Base-by-base conservation (phyloP, 2,329 filamentous ascomycete genomes). In the Alternaria sp. region DNA sequence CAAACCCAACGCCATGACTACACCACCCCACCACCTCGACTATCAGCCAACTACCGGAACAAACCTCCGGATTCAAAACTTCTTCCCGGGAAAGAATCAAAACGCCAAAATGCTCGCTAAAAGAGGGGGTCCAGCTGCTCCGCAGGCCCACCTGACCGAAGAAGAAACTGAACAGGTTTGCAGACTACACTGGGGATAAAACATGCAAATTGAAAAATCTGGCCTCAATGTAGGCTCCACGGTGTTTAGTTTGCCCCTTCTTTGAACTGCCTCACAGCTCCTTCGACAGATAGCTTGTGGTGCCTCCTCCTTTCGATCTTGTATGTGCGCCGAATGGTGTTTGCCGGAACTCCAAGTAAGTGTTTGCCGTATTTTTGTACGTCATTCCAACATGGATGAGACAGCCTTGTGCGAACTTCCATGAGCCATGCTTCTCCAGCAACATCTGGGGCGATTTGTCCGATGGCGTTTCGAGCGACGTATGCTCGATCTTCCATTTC, bases 61-160 rank as follows among this genome's bases (percentile, higher is more conserved):
- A 62, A 61, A 60, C 63, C 67, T 63, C 67, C 63, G 60, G 64
- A 10, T 55, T 52, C 62, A 65, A 57, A 57, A 59, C 58, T 23
- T 63, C 58, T 59, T 64, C 40, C 61, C 43, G 66, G 50, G 62
- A 66, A 65, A 63, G 49, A 52, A 66, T 62, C 56, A 70, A 72
- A 73, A 74, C 69, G 70, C 70, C 73, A 68, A 65, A 67, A 76
- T 76, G 73, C 74, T 76, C 74, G 74, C 74, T 77, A 76, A 76
- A 73, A 66, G 36, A 40, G 36, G 62, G 66, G 70, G 71, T 71
- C 71, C 68, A 71, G 71, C 63, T 59, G 61, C 65, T 63, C 25
- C 57, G 36, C 25, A 52, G 49, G 30, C 57, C 36, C 36, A 40
- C 36, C 36, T 40, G 36, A 40, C 36, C 36, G 32, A 17, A 40